These are phyloP conservation scores for Jatropha multifida DNA, from an alignment of 441 rosid species.

Conservation along the genomic window DNA sequence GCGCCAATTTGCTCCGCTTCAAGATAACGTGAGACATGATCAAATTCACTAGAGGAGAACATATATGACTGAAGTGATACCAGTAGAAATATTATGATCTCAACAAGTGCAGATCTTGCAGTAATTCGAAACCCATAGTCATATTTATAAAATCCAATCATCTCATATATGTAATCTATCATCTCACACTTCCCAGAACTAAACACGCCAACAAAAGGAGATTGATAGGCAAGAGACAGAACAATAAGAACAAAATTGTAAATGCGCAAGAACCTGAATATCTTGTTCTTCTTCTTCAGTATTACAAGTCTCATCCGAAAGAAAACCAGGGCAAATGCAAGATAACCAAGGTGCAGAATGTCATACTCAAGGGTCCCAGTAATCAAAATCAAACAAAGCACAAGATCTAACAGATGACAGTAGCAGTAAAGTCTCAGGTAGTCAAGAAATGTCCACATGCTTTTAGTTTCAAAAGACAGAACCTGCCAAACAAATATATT, in stretches of 20 bases:
- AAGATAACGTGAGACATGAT: slow-evolving; percentile 80
- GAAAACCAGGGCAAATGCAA: slow-evolving; percentile 89
- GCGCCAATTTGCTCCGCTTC: slow-evolving; percentile 96
- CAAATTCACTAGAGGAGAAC: slow-evolving; percentile 84
- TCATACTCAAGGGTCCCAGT: slow-evolving; percentile 98
- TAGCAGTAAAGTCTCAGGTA: slow-evolving; percentile 86
- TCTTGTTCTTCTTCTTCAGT: slow-evolving; percentile 84
- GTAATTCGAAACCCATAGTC: slow-evolving; percentile 96
- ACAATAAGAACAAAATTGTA: slow-evolving; percentile 88
- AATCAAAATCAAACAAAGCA: slow-evolving; percentile 80
- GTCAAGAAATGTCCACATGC: slow-evolving; percentile 96
- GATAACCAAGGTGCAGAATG: slow-evolving; percentile 97
- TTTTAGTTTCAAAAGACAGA: slow-evolving; percentile 84
- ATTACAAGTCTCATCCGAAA: slow-evolving; percentile 90
- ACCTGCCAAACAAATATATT: slow-evolving; percentile 65
- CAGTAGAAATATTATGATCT: slow-evolving; percentile 87
- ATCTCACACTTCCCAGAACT: slow-evolving; percentile 58
- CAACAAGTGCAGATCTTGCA: slow-evolving; percentile 93
- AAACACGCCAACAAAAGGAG: slow-evolving; percentile 87
- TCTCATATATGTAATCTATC: slow-evolving; percentile 63
- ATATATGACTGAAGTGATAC: slow-evolving; percentile 90
- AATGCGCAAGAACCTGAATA: slow-evolving; percentile 92
- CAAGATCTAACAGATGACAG: slow-evolving; percentile 92
- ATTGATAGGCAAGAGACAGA: slow-evolving; percentile 93
- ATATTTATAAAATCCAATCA: slow-evolving; percentile 93